phyloP scores from a whole-genome alignment of 2,329 filamentous ascomycete genomes.

The Aulographum hederae region DNA sequence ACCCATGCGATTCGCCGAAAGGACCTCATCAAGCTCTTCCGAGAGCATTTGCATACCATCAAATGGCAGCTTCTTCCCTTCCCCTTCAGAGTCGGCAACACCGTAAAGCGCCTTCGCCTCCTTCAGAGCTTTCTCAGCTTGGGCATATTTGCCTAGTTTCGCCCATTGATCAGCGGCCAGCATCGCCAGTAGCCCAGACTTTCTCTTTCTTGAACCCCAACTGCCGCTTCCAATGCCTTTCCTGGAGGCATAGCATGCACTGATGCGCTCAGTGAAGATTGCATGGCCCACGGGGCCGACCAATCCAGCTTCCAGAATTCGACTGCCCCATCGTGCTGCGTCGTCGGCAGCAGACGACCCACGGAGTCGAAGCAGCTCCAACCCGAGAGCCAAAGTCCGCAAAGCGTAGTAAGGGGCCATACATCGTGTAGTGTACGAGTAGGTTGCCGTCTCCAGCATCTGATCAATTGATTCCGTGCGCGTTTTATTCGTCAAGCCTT shows the following conservation, averaged over 20 bases:
- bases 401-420: conserved; percentile 62
- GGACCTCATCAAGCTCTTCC: too few relatives aligned
- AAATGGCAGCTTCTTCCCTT: neutral
- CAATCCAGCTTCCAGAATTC: conserved; percentile 61
- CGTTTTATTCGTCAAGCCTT: conserved; percentile 35
- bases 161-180: conserved; percentile 75
- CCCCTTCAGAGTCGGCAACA: conserved; percentile 10
- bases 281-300: conserved; percentile 61
- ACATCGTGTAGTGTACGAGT: conserved; percentile 81
- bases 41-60: too few relatives aligned
- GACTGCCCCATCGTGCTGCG: conserved; percentile 68
- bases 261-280: conserved; percentile 70
- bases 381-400: conserved; percentile 54
- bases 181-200: conserved; percentile 78
- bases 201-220: conserved; percentile 43
- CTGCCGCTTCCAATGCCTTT: conserved; percentile 44
- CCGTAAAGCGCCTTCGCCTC: conserved; percentile 29
- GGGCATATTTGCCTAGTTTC: conserved; percentile 53
- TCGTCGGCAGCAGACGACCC: conserved; percentile 55
- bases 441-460: conserved; percentile 76
- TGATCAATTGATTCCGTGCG: conserved; percentile 68
- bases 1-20: too few relatives aligned
- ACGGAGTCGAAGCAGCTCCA: conserved; percentile 68
- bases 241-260: conserved; percentile 65
- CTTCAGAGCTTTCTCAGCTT: conserved; percentile 57